Evolutionary conservation across 176 grass and related monocot genomes (phyloP).

Genomic region (Lolium perenne): DNA sequence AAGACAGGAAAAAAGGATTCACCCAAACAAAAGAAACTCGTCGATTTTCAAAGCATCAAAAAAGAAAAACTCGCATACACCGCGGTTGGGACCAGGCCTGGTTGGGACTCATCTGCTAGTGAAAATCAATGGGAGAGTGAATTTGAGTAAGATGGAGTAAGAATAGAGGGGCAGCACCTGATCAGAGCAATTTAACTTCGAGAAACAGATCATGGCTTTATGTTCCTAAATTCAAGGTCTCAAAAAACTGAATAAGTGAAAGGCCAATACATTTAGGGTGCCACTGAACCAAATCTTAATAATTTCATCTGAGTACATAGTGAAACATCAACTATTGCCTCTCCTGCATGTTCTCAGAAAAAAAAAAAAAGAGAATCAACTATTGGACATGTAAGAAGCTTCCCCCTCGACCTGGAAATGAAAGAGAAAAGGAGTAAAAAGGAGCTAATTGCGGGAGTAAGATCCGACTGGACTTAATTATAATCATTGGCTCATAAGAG

Average conservation of each 20-base stretch:
- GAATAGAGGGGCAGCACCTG: no score
- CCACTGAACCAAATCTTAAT: neutral
- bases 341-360: neutral
- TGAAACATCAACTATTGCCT: neutral
- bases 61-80: no score
- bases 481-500: neutral
- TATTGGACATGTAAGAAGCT: constrained; percentile 22
- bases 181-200: neutral
- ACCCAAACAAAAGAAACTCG: no score
- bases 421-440: neutral
- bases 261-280: neutral
- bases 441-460: neutral
- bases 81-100: no score
- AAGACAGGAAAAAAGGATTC: no score
- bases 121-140: no score
- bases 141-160: no score
- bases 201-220: neutral
- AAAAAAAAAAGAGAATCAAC: constrained; percentile 1
- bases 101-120: no score
- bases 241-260: neutral
- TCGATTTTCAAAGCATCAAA: no score
- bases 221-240: neutral
- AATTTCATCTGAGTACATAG: neutral
- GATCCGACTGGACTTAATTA: constrained; percentile 1
- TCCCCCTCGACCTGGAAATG: neutral